These are phyloP conservation scores for Candida vaughaniae DNA, from an alignment of 805 yeast genomes.

Conservation along the genomic window DNA sequence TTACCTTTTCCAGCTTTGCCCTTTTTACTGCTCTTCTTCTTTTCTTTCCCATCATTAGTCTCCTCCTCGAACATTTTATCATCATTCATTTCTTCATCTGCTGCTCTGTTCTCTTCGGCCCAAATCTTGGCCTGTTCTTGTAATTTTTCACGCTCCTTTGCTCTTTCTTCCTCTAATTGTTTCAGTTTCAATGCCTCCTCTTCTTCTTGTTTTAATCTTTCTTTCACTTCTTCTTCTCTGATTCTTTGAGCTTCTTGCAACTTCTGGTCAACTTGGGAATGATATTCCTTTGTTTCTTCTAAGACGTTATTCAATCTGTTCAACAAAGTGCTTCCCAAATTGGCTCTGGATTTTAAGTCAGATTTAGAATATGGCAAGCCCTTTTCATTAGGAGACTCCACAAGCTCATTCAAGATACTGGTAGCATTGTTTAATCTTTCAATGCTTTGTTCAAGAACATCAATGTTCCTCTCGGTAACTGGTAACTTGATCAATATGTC, in stretches of 20 bases:
- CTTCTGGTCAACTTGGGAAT: conserved; percentile 53
- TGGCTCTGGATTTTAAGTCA: conserved; percentile 84
- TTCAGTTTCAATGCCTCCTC: conserved; percentile 43
- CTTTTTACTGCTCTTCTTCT: conserved; percentile 26
- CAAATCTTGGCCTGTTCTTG: conserved; percentile 53
- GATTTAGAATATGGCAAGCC: conserved; percentile 74
- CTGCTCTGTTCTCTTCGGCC: conserved; percentile 43
- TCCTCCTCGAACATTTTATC: conserved; percentile 34
- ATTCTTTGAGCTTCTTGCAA: conserved; percentile 70
- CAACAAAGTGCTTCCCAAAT: conserved; percentile 75
- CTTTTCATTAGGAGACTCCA: conserved; percentile 45
- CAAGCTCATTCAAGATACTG: conserved; percentile 50
- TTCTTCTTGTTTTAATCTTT: conserved; percentile 36
- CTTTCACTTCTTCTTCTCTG: conserved; percentile 55
- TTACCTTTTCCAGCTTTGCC: conserved; percentile 22
- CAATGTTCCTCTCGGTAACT: conserved; percentile 56
- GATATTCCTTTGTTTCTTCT: conserved; percentile 70
- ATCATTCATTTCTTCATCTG: conserved; percentile 37
- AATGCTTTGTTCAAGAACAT: conserved; percentile 58
- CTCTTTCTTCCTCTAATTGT: conserved; percentile 44
- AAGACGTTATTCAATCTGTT: conserved; percentile 69
- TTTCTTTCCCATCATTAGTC: conserved; percentile 27
- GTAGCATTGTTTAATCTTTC: conserved; percentile 64
- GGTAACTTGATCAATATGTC: conserved; percentile 68
- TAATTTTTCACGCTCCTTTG: conserved; percentile 45